Percentiles rank a stretch among this genome's conserved stretches.
Conservation (phyloP, 2,329 filamentous ascomycete genomes). For the Karstenula rhodostoma region DNA sequence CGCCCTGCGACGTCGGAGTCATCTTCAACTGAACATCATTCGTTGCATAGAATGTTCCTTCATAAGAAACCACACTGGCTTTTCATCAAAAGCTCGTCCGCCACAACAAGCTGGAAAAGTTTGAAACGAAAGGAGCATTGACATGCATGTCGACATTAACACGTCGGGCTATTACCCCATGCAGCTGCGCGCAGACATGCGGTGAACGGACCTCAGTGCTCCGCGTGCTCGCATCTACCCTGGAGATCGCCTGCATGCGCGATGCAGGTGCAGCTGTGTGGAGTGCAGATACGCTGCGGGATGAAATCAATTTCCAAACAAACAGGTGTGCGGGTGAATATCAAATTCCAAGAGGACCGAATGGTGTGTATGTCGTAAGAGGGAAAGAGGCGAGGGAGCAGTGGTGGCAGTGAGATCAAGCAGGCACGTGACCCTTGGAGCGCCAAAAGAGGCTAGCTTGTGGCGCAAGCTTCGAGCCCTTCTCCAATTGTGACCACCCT, state of each 20-base stretch:
- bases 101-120: neutral
- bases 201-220: slow-evolving; percentile 24
- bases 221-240: slow-evolving; percentile 18
- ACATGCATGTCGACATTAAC: neutral
- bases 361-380: neutral
- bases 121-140: neutral
- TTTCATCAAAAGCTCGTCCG: neutral
- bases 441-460: slow-evolving; percentile 19
- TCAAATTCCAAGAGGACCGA: neutral
- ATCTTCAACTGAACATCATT: neutral
- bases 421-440: neutral
- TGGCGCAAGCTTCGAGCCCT: slow-evolving; percentile 14
- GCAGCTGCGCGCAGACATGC: neutral
- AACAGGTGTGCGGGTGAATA: neutral
- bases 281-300: neutral
- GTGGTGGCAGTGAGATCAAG: neutral
- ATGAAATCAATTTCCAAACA: neutral
- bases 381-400: neutral
- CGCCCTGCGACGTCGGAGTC: neutral
- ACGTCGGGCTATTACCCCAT: slow-evolving; percentile 3
- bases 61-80: neutral
- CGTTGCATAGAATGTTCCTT: no score
- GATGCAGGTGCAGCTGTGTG: neutral
- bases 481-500: neutral
- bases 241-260: neutral